Evolutionary conservation across 1,139 yeast genomes (phyloP).

Genomic region (Yamadazyma diospyri): DNA sequence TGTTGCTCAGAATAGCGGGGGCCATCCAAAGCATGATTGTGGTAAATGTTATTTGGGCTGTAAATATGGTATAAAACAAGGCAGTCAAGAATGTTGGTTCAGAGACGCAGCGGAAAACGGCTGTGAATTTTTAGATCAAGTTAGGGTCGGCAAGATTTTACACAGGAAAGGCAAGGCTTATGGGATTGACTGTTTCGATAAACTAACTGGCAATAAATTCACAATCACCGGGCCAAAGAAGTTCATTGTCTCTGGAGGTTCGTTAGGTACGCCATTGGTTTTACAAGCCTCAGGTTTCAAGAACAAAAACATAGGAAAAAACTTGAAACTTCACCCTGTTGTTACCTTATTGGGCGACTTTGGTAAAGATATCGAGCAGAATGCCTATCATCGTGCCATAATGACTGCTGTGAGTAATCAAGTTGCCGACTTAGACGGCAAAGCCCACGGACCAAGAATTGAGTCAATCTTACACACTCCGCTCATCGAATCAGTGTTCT

Average conservation of each 20-base stretch:
- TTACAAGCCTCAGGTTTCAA: constrained; percentile 51
- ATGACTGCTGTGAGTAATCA: constrained; percentile 51
- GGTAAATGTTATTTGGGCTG: constrained; percentile 56
- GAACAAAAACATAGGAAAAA: constrained; percentile 51
- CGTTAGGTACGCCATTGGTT: constrained; percentile 50
- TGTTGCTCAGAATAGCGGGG: constrained; percentile 51
- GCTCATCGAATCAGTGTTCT: constrained; percentile 30
- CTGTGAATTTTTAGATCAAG: constrained; percentile 46
- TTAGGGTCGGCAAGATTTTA: constrained; percentile 37
- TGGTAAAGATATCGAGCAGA: constrained; percentile 29
- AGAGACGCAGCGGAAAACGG: constrained; percentile 50
- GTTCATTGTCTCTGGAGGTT: constrained; percentile 48
- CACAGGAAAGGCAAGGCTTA: constrained; percentile 43
- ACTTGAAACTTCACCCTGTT: constrained; percentile 55
- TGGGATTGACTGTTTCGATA: constrained; percentile 40
- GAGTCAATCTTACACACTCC: constrained; percentile 53
- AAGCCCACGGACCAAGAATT: constrained; percentile 55
- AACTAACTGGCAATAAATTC: constrained; percentile 26
- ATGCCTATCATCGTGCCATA: constrained; percentile 43
- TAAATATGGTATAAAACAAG: constrained; percentile 53
- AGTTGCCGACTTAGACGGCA: constrained; percentile 52
- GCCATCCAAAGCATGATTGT: constrained; percentile 44
- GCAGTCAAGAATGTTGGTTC: constrained; percentile 52
- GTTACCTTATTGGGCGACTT: constrained; percentile 42
- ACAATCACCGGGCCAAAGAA: constrained; percentile 46